Evolutionary conservation across 2,329 filamentous ascomycete genomes (phyloP).

Genomic region (Helotiales sp.): DNA sequence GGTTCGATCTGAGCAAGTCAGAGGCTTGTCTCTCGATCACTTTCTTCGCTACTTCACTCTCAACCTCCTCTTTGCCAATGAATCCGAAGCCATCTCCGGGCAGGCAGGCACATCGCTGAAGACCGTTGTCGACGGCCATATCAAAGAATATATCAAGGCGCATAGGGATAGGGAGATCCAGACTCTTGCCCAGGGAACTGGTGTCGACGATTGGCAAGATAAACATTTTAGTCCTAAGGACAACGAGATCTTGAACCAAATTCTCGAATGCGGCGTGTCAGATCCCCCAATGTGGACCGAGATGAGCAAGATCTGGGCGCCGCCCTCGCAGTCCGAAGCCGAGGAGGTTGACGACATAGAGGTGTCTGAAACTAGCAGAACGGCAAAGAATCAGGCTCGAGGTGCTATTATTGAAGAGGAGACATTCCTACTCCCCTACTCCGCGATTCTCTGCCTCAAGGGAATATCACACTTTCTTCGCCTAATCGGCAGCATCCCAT

Average conservation of each 20-base stretch:
- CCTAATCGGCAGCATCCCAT: conserved; percentile 81
- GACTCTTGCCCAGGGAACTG: conserved; percentile 73
- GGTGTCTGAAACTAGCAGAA: conserved; percentile 28
- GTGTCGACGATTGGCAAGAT: conserved; percentile 77
- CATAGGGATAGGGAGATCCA: conserved; percentile 74
- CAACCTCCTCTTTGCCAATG: conserved; percentile 80
- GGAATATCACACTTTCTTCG: conserved; percentile 82
- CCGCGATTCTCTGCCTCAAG: conserved; percentile 76
- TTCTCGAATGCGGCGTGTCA: conserved; percentile 69
- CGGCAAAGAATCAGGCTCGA: conserved; percentile 62
- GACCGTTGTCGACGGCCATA: conserved; percentile 79
- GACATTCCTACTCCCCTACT: conserved; percentile 81
- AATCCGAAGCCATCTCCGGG: conserved; percentile 82
- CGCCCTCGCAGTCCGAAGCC: conserved; percentile 28
- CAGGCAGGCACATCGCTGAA: conserved; percentile 75
- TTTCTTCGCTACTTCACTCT: conserved; percentile 83
- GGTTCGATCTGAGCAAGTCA: conserved; percentile 73
- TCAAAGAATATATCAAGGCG: conserved; percentile 74
- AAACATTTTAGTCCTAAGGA: conserved; percentile 71
- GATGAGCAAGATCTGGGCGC: conserved; percentile 55
- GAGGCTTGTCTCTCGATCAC: conserved; percentile 63
- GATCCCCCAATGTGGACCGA: conserved; percentile 66
- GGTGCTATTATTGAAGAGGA: conserved; percentile 81
- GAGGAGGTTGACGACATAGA: conserved; percentile 34
- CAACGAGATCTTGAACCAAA: conserved; percentile 57